Evolutionary conservation across 2,329 filamentous ascomycete species (phyloP).

Genomic region (Pseudogymnoascus sp.): DNA sequence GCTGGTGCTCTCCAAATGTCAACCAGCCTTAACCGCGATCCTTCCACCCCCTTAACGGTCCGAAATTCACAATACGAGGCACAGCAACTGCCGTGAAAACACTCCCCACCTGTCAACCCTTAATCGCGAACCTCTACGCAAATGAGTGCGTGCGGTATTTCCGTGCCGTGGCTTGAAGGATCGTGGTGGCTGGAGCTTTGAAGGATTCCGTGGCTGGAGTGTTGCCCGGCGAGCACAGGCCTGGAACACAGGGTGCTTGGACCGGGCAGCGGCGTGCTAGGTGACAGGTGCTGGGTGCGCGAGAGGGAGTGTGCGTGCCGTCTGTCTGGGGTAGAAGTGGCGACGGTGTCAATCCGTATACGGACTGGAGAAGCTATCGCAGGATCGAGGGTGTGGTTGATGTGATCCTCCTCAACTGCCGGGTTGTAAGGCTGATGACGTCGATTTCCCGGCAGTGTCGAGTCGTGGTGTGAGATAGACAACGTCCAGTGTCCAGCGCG

Average conservation of each 20-base stretch:
- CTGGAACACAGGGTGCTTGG: slow-evolving; percentile 5
- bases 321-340: neutral
- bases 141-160: neutral
- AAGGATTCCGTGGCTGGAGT: neutral
- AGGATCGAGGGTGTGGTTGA: neutral
- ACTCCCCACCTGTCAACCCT: neutral
- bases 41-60: neutral
- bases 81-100: neutral
- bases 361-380: neutral
- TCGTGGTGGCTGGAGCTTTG: neutral
- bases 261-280: neutral
- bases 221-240: neutral
- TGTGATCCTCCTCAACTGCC: neutral
- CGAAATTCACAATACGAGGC: no score
- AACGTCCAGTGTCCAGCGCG: neutral
- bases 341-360: neutral
- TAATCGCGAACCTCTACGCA: neutral
- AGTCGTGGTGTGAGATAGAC: no score
- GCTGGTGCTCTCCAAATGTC: neutral
- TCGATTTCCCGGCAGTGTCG: neutral
- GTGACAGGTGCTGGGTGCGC: neutral
- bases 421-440: neutral
- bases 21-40: neutral
- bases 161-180: neutral
- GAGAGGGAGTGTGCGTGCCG: neutral